Percentiles rank a stretch among this genome's conserved stretches.
Conservation (phyloP, 352 stramenopile genomes). For the Phytopythium chamaehyphon region DNA sequence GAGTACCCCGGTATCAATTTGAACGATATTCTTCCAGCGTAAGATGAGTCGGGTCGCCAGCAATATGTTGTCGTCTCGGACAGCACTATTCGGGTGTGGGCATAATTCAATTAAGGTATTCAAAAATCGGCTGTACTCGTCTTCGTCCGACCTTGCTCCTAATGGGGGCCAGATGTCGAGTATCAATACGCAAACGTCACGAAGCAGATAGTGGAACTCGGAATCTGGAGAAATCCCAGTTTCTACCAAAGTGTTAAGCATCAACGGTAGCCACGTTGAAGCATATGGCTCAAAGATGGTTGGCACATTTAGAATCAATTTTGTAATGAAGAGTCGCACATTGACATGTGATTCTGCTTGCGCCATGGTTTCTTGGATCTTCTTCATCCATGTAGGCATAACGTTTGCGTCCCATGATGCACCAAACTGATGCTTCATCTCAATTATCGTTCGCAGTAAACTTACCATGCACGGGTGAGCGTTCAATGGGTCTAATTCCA, state of each 20-base stretch:
- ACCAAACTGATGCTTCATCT: slow-evolving; percentile 76
- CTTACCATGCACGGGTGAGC: slow-evolving; percentile 74
- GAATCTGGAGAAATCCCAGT: slow-evolving; percentile 21
- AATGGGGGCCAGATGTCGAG: slow-evolving; percentile 50
- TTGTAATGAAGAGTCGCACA: slow-evolving; percentile 67
- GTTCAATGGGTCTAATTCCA: slow-evolving; percentile 78
- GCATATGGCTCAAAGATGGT: slow-evolving; percentile 51
- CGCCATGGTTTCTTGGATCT: slow-evolving; percentile 48
- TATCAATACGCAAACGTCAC: slow-evolving; percentile 64
- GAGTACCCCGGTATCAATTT: slow-evolving; percentile 36
- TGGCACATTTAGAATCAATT: slow-evolving; percentile 65
- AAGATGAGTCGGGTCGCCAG: slow-evolving; percentile 50
- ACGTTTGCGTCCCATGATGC: slow-evolving; percentile 33
- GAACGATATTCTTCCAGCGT: slow-evolving; percentile 45
- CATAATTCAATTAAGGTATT: slow-evolving; percentile 56
- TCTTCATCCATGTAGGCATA: slow-evolving; percentile 83
- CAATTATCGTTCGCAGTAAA: slow-evolving; percentile 59
- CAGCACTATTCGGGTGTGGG: slow-evolving; percentile 37
- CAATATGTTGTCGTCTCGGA: slow-evolving; percentile 69
- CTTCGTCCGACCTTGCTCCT: slow-evolving; percentile 10
- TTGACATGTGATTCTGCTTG: slow-evolving; percentile 39
- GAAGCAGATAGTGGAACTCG: slow-evolving; percentile 76
- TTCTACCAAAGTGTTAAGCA: slow-evolving; percentile 57
- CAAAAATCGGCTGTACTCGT: slow-evolving; percentile 39
- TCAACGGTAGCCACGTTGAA: slow-evolving; percentile 38